Evolutionary conservation across 2,329 filamentous ascomycete genomes (phyloP), one percentile per base, ranked within the genome.

Genomic region (Fonsecaea multimorphosa): DNA sequence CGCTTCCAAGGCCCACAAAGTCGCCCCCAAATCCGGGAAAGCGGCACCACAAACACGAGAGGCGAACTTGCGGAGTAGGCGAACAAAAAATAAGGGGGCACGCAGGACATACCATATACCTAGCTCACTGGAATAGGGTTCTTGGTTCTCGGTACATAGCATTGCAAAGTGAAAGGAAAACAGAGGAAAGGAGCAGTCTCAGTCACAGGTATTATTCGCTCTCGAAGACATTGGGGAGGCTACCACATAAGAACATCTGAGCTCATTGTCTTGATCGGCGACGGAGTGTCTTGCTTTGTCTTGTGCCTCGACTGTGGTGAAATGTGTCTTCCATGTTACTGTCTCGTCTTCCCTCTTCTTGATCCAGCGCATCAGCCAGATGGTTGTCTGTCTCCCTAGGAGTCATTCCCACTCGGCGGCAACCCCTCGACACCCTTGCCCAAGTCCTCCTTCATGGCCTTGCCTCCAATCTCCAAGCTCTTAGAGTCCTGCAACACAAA

Each of bases 401-500:
- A 49, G 46, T 69, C 67, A 34, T 69, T 72, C 16, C 68, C 66
- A 59, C 70, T 72, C 7, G 70, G 55, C 16, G 68, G 70, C 46
- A 72, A 36, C 7, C 68, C 70, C 34, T 70, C 68, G n/a, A 62
- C 51, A 16, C 63, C 63, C 34, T 65, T 58, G 7, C 67, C 70
- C 55, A 72, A 46, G 52, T 72, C 68, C 54, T 72, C 70, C 59
- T 72, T 72, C 65, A 72, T 46, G 16, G 56, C 66, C 52, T 67
- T 54, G 2, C 70, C 71, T 32, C 60, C 71, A 29, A 71, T 58
- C 58, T 68, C 67, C 64, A 72, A 27, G 32, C 67, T 70, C 64
- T 71, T 55, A 49, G 67, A 66, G 44, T 72, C 71, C 61, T 71
- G 69, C 60, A 71, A 51, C 40, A 72, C 65, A 27, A 70, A 72